Percentiles rank a stretch among this genome's conserved stretches.
These are phyloP conservation scores for Geotrichum ghanense DNA, from an alignment of 805 yeast species.

Conservation along the genomic window DNA sequence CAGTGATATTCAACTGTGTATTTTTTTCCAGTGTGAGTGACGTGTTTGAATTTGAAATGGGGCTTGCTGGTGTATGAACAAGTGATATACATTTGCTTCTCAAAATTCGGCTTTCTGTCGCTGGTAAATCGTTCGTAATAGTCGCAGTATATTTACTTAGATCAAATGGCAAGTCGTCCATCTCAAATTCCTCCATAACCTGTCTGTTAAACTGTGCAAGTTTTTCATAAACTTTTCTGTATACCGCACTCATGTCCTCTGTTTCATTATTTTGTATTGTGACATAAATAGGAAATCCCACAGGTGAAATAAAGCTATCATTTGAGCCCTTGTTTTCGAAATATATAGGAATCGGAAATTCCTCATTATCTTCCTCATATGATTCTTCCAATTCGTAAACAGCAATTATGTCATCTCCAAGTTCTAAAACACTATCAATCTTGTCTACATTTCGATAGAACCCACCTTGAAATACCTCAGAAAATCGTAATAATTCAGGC, in stretches of 20 bases:
- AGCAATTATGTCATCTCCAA: slow-evolving; percentile 48
- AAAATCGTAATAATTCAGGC: slow-evolving; percentile 34
- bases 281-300: slow-evolving; percentile 72
- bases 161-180: background rate
- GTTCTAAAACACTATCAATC: slow-evolving; percentile 45
- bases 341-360: slow-evolving; percentile 15
- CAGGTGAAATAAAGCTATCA: slow-evolving; percentile 17
- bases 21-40: background rate
- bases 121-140: background rate
- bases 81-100: background rate
- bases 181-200: background rate
- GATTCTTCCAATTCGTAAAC: slow-evolving; percentile 42
- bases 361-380: background rate
- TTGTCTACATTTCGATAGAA: slow-evolving; percentile 62
- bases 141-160: background rate
- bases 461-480: slow-evolving; percentile 55
- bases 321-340: background rate
- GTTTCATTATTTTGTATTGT: slow-evolving; percentile 42
- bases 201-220: background rate
- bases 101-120: background rate
- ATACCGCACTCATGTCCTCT: slow-evolving; percentile 43
- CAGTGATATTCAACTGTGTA: background rate
- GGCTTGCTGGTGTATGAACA: background rate
- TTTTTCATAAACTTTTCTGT: slow-evolving; percentile 37
- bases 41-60: background rate